Base-by-base conservation (phyloP, 257 asterid species). In the Przewalskia tangutica region DNA sequence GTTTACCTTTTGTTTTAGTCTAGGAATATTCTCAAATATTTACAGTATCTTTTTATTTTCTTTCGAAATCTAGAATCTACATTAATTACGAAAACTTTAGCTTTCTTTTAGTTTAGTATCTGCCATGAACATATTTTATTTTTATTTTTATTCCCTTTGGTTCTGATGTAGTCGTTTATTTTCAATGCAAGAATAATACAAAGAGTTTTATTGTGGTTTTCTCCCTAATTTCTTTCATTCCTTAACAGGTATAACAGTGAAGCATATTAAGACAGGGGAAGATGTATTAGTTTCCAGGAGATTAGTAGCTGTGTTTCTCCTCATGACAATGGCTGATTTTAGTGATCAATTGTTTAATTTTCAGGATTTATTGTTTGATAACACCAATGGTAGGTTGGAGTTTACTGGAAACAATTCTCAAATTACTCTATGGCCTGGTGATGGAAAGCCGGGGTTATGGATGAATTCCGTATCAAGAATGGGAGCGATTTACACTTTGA, bases 401-500 rank as follows among this genome's bases (percentile, higher is more conserved):
- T 95, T 83, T 59, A 42, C 91, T 2, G 98, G 98, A 0, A 92
- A 84, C 82, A 89, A 88, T 2, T 62, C 62, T 2, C 18, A 18
- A 70, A 67, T 84, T 8, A 86, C 91, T 8, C 62, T 92, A 42
- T 93, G 99, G 99, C 99, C 99, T 0, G 99, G 97, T 0, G 92
- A 91, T 60, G 97, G 97, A 23, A 93, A 90, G 87, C 98, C 98
- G 0, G 97, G 97, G 5, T 83, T 93, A 81, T 94, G 97, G 97
- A 75, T 89, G 90, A 89, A 85, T 84, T 89, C 93, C 0, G 55
- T 84, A 5, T 94, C 98, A 12, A 86, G 97, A 86, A 93, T 93
- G 96, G 97, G 87, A 0, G 95, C 94, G 6, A 80, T 95, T 7
- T 95, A 93, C 90, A 77, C 50, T 0, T 46, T 95, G 82, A 82